phyloP scores from a whole-genome alignment of 2,329 filamentous ascomycete genomes.

The Magnaporthiopsis incrustans region DNA sequence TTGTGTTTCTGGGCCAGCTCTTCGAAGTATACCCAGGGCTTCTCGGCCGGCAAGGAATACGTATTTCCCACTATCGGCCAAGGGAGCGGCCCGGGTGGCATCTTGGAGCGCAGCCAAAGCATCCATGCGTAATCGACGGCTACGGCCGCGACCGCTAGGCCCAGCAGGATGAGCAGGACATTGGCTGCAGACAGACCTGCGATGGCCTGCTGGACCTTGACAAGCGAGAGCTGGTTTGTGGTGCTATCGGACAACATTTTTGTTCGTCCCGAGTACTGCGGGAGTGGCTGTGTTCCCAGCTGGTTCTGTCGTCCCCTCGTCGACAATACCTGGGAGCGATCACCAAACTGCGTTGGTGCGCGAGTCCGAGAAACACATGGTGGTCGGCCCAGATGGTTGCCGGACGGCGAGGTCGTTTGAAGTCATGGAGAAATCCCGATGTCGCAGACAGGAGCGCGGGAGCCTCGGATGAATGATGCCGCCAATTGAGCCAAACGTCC shows the following conservation, averaged over 20 bases:
- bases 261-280: too few relatives aligned
- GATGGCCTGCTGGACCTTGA: slow-evolving; percentile 18
- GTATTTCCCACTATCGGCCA: slow-evolving; percentile 48
- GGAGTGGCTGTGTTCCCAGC: too few relatives aligned
- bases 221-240: slow-evolving; percentile 13
- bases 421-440: too few relatives aligned
- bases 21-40: slow-evolving; percentile 52
- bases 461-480: neutral
- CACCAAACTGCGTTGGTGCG: too few relatives aligned
- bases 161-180: slow-evolving; percentile 15
- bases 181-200: slow-evolving; percentile 12
- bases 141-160: slow-evolving; percentile 20
- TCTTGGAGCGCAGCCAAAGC: slow-evolving; percentile 38
- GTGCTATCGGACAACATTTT: slow-evolving; percentile 19
- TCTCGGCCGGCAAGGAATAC: slow-evolving; percentile 42
- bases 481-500: neutral
- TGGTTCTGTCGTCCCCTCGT: too few relatives aligned
- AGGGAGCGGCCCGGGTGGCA: slow-evolving; percentile 47
- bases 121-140: slow-evolving; percentile 38
- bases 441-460: neutral
- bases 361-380: too few relatives aligned
- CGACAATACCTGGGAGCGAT: too few relatives aligned
- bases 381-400: too few relatives aligned
- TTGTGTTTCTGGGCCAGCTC: slow-evolving; percentile 40
- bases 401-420: too few relatives aligned